Evolutionary conservation across 257 asterid genomes (phyloP).

Genomic region (Fraxinus cuspidata): DNA sequence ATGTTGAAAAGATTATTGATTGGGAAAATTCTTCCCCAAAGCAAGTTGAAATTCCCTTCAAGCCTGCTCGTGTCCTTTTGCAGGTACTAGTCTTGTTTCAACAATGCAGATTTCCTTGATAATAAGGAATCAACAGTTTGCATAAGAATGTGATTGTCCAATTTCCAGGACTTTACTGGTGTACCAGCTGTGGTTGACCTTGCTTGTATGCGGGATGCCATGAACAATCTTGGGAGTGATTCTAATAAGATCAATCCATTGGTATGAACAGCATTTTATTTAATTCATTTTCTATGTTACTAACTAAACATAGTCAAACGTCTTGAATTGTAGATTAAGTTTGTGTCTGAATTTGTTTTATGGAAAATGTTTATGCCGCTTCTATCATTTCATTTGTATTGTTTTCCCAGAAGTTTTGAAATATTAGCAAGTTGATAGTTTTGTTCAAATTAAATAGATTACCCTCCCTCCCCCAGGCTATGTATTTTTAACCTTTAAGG

Average conservation of each 20-base stretch:
- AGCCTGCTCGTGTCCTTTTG: slow-evolving; percentile 94
- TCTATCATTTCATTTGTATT: background rate
- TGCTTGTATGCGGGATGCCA: slow-evolving; percentile 99
- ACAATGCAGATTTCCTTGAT: background rate
- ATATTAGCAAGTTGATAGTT: background rate
- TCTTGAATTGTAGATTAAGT: background rate
- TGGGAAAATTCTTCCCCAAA: slow-evolving; percentile 85
- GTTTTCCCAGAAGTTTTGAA: background rate
- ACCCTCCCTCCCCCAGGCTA: background rate
- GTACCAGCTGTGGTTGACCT: slow-evolving; percentile 96
- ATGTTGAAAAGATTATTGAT: slow-evolving; percentile 89
- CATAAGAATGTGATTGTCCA: slow-evolving; percentile 26
- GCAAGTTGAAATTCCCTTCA: slow-evolving; percentile 92
- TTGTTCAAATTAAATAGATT: background rate
- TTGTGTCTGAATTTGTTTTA: background rate
- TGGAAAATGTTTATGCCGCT: background rate
- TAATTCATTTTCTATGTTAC: slow-evolving; percentile 13
- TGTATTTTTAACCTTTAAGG: background rate
- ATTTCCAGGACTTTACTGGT: slow-evolving; percentile 87
- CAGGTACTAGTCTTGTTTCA: slow-evolving; percentile 59
- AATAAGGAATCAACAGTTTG: slow-evolving; percentile 9
- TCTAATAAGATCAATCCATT: slow-evolving; percentile 93
- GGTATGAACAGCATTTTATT: slow-evolving; percentile 47
- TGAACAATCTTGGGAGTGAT: slow-evolving; percentile 90
- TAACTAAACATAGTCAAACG: slow-evolving; percentile 4